Evolutionary conservation across 352 stramenopile genomes (phyloP).

Genomic region (Globisporangium solare): DNA sequence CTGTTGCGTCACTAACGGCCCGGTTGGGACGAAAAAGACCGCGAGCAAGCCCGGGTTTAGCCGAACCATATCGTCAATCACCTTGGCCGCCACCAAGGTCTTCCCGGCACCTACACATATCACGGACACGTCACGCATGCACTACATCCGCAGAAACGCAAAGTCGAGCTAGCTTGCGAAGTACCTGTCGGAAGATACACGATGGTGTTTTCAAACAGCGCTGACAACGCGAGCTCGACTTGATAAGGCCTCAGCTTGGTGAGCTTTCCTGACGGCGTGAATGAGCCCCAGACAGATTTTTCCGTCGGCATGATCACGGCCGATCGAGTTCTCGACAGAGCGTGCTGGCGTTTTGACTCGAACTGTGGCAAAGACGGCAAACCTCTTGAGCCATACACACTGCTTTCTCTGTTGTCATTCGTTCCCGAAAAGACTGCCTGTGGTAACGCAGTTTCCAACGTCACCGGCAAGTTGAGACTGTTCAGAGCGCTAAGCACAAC

Average conservation of each 20-base stretch:
- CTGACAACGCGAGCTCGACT: constrained; percentile 58
- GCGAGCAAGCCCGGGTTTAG: constrained; percentile 52
- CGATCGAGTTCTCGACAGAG: too few species aligned
- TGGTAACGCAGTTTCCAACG: constrained; percentile 16
- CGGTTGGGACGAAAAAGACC: constrained; percentile 72
- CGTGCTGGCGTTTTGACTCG: too few species aligned
- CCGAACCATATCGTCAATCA: constrained; percentile 56
- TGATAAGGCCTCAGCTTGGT: constrained; percentile 59
- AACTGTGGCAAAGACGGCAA: background rate
- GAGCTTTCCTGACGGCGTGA: constrained; percentile 32
- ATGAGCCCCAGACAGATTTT: constrained; percentile 24
- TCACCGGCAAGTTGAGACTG: constrained; percentile 20
- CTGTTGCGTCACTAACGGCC: constrained; percentile 72
- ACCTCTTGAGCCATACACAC: too few species aligned
- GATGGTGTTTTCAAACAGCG: constrained; percentile 74
- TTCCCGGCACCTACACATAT: constrained; percentile 46
- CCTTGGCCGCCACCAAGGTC: constrained; percentile 70
- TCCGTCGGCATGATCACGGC: constrained; percentile 25
- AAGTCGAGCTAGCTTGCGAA: background rate
- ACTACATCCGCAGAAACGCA: background rate
- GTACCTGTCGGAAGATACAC: constrained; percentile 69
- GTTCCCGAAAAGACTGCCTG: constrained; percentile 1
- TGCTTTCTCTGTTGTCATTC: background rate
- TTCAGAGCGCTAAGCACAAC: constrained; percentile 29
- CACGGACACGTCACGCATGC: background rate